Percentiles rank a stretch among this genome's conserved stretches.
These are phyloP conservation scores for Diutina ranongensis DNA, from an alignment of 1,139 yeast genomes.

Conservation along the genomic window DNA sequence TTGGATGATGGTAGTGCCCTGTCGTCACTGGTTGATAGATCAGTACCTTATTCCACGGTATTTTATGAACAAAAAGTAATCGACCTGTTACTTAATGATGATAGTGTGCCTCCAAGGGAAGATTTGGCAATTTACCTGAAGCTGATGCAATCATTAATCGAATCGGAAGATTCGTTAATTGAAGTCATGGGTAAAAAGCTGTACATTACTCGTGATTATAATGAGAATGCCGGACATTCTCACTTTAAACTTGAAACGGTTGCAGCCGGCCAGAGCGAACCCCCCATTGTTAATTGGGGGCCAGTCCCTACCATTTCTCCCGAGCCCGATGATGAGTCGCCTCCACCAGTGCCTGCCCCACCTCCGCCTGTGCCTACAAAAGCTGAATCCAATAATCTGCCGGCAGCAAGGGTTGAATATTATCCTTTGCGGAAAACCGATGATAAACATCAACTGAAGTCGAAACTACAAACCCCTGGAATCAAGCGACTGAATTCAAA, in stretches of 20 bases:
- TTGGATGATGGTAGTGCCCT: background rate
- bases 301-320: background rate
- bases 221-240: slow-evolving; percentile 3
- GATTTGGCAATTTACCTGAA: slow-evolving; percentile 3
- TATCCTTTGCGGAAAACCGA: background rate
- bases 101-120: background rate
- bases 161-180: background rate
- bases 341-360: background rate
- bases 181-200: background rate
- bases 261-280: background rate
- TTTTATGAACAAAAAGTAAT: background rate
- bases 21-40: background rate
- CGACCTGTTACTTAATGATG: background rate
- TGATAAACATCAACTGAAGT: background rate
- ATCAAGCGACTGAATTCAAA: background rate
- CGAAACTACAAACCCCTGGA: background rate
- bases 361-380: background rate
- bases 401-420: background rate
- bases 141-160: slow-evolving; percentile 4
- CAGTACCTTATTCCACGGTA: background rate
- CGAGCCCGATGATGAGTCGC: background rate
- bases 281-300: background rate
- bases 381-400: background rate
- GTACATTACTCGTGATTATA: background rate
- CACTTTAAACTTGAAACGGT: background rate